A percentile compares a stretch with the other conserved stretches of the same genome.
Evolutionary conservation across 306 rosid species (phyloP).

Genomic region (Dryas drummondii): DNA sequence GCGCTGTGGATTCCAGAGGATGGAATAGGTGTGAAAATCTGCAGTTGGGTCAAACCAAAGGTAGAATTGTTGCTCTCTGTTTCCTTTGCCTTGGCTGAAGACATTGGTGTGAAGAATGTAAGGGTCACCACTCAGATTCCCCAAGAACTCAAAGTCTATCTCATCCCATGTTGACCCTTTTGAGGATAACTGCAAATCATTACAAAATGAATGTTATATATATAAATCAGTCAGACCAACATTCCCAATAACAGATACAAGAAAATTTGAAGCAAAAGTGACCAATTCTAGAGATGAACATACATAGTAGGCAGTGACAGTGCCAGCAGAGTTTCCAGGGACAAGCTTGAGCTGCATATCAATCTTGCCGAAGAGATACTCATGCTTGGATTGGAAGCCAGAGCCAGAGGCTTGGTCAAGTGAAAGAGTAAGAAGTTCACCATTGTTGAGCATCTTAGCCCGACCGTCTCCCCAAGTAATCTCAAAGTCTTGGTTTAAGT

Average conservation of each 20-base stretch:
- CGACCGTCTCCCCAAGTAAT: conserved; percentile 63
- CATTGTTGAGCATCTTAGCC: conserved; percentile 46
- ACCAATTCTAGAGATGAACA: background rate
- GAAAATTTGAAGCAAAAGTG: background rate
- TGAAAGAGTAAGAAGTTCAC: conserved; percentile 48
- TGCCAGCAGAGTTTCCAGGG: conserved; percentile 66
- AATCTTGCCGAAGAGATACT: conserved; percentile 54
- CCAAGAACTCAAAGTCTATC: conserved; percentile 73
- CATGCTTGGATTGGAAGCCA: conserved; percentile 50
- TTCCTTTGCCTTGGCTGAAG: conserved; percentile 61
- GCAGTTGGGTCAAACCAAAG: conserved; percentile 77
- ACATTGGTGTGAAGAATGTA: conserved; percentile 74
- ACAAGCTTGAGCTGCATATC: conserved; percentile 77
- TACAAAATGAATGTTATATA: background rate
- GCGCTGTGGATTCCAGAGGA: conserved; percentile 65
- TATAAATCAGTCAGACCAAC: background rate
- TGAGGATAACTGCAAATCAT: conserved; percentile 47
- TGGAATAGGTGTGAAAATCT: conserved; percentile 64
- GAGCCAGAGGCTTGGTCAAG: conserved; percentile 63
- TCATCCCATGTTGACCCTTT: conserved; percentile 72
- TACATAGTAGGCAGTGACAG: conserved; percentile 75
- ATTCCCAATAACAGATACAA: background rate
- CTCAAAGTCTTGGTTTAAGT: conserved; percentile 41
- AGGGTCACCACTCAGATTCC: conserved; percentile 77
- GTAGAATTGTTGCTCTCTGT: conserved; percentile 67